Evolutionary conservation across 2,329 filamentous ascomycete genomes (phyloP), one percentile per base, ranked within the genome.

Genomic region (Aspergillus pseudoglaucus): DNA sequence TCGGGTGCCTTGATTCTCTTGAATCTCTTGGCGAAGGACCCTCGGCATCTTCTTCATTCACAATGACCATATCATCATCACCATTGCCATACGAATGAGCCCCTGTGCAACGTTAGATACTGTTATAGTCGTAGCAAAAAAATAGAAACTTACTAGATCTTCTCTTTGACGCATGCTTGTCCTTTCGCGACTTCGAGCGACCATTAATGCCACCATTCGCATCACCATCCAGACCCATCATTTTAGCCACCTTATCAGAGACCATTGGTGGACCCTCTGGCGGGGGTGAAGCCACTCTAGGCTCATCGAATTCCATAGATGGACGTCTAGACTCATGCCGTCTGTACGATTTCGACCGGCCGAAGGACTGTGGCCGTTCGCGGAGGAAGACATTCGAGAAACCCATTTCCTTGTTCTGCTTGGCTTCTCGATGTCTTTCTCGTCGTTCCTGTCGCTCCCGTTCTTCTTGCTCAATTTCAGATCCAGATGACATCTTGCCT

Each of bases 241-340:
- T 69, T 67, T 84, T 90, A 27, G 88, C 87, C 23, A 88, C 88
- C 67, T 94, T 95, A 41, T 82, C 78, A 6, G 84, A 78, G 61
- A 88, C 78, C 45, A 81, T 79, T 3, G 77, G 76, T 38, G 76
- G 71, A 27, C 85, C 81, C 25, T 90, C 88, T 2, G 85, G 82
- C 7, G 87, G 85, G 3, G 88, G 87, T 17, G 87, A 88, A 41
- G 80, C 76, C 51, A 90, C 73, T 6, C 82, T 85, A 53, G 75
- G 75, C 23, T 73, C 68, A 35, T 78, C 74, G 52, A 83, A 12
- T 5, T 30, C 25, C 9, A 30, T 12, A 30, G 25, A 30, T 12
- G 25, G 25, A 30, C 25, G 25, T 5, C 10, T 30, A 30, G 25
- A 30, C 25, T 30, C 25, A 30, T 30, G 25, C 25, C 25, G 25